phyloP scores from a whole-genome alignment of 2,329 filamentous ascomycete species.

The Exophiala lecanii-corni region DNA sequence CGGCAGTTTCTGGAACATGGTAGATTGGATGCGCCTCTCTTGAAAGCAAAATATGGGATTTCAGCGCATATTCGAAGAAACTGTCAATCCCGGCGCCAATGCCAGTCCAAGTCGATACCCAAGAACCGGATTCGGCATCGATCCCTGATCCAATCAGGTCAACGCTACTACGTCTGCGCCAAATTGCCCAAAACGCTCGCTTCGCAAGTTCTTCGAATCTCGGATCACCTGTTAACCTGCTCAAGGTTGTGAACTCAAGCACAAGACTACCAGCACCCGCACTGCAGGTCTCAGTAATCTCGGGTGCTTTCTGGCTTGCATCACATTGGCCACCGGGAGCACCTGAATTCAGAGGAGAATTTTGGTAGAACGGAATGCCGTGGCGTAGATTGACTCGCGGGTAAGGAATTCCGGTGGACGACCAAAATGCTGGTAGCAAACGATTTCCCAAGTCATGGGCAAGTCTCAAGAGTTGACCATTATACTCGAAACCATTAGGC shows the following conservation, averaged over 20 bases:
- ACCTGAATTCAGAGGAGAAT: conserved; percentile 65
- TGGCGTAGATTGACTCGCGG: conserved; percentile 86
- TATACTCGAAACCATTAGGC: conserved; percentile 74
- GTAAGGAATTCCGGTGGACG: conserved; percentile 85
- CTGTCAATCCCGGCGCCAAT: conserved; percentile 96
- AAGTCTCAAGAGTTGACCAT: conserved; percentile 85
- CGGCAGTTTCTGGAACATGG: conserved; percentile 38
- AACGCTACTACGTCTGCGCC: conserved; percentile 77
- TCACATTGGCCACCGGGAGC: conserved; percentile 20
- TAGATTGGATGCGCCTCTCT: conserved; percentile 51
- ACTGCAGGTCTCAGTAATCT: conserved; percentile 94
- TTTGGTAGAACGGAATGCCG: conserved; percentile 87
- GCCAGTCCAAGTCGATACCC: conserved; percentile 84
- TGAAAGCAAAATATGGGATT: conserved; percentile 85
- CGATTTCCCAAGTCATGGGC: conserved; percentile 80
- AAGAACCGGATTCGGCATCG: conserved; percentile 83
- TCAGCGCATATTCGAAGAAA: conserved; percentile 97
- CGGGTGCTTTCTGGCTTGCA: conserved; percentile 40
- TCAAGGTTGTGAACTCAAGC: conserved; percentile 86
- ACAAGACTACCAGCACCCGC: conserved; percentile 94
- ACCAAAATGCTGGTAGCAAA: conserved; percentile 87
- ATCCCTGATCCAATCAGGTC: conserved; percentile 87
- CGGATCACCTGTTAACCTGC: conserved; percentile 76
- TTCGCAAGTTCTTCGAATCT: conserved; percentile 90
- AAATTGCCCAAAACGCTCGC: conserved; percentile 95